Evolutionary conservation across 345 rosid species (phyloP), one percentile per base, ranked within the genome.

Genomic region (Euclidium syriacum): DNA sequence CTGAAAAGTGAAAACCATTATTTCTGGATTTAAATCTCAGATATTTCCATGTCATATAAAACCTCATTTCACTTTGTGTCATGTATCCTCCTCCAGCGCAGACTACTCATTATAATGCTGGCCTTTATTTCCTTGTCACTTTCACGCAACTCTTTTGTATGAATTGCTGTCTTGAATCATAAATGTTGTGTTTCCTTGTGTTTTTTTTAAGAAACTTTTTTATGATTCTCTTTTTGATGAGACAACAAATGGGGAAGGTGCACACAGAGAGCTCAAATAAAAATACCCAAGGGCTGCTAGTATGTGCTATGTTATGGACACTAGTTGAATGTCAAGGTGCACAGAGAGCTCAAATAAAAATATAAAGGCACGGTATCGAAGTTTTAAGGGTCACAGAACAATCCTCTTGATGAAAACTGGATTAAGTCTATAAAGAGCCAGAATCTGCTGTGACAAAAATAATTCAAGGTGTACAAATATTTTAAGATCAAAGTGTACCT

Each of bases 31-130:
- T 68, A 39, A 59, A 17, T 59, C 60, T 48, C 44, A 3, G 30
- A 42, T 58, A 32, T 30, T 41, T 40, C 50, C 11, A 10, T 60
- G 65, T 61, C 26, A 48, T 62, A 50, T 50, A 64, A n/a, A 51
- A 40, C 32, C 50, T 9, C 52, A 32, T 29, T 35, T 16, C 65
- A 3, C 12, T 16, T 65, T 44, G 19, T 42, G 22, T n/a, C n/a
- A 43, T 65, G 70, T 55, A 43, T 65, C 46, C 36, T 65, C 46
- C 36, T 65, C 62, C 62, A 50, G 60, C 42, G 19, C 20, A 26
- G 11, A 26, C n/a, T 7, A 14, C 50, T 20, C 22, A 3, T 48
- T 27, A 38, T n/a, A n/a, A n/a, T 48, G 64, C 64, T 57, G 50
- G 58, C 10, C 33, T 20, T n/a, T 67, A 23, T 65, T 12, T n/a